Conservation (phyloP, 2,329 filamentous ascomycete genomes). For the Trichophyton rubrum region DNA sequence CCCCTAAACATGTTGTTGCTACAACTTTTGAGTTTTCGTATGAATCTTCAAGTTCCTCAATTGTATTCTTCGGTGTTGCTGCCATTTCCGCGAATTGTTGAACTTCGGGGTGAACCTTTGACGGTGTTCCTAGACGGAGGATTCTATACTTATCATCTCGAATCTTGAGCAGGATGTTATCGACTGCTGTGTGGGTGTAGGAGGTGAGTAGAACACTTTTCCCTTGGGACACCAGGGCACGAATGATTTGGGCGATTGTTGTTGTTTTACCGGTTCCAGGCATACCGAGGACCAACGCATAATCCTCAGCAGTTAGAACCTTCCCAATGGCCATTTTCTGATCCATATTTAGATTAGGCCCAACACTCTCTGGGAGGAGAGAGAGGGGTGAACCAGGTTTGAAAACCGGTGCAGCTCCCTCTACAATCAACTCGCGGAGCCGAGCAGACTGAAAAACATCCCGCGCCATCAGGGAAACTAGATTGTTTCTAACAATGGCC, state of each 20-base stretch:
- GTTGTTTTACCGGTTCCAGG: constrained; percentile 97
- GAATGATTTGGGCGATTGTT: constrained; percentile 94
- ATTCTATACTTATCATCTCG: constrained; percentile 64
- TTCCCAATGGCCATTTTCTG: constrained; percentile 80
- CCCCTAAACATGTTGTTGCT: constrained; percentile 85
- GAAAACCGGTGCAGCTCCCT: constrained; percentile 61
- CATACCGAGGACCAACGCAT: constrained; percentile 96
- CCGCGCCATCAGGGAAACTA: constrained; percentile 83
- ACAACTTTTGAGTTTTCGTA: constrained; percentile 84
- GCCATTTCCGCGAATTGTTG: constrained; percentile 73
- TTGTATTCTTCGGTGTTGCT: constrained; percentile 56
- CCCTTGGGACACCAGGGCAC: constrained; percentile 71
- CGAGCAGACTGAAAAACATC: constrained; percentile 57
- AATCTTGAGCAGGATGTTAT: constrained; percentile 94
- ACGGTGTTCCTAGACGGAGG: constrained; percentile 69
- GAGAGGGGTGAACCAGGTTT: constrained; percentile 35
- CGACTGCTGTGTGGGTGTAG: constrained; percentile 93
- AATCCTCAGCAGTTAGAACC: constrained; percentile 90
- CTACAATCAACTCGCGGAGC: constrained; percentile 68
- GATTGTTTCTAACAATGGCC: constrained; percentile 85
- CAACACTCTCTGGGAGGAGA: constrained; percentile 41
- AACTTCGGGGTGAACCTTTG: constrained; percentile 81
- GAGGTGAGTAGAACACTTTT: constrained; percentile 90
- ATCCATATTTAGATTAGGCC: constrained; percentile 67
- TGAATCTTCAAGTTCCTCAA: constrained; percentile 69